Evolutionary conservation across 2,329 filamentous ascomycete genomes (phyloP), one percentile per base, ranked within the genome.

Genomic region (Cercospora brassicicola): DNA sequence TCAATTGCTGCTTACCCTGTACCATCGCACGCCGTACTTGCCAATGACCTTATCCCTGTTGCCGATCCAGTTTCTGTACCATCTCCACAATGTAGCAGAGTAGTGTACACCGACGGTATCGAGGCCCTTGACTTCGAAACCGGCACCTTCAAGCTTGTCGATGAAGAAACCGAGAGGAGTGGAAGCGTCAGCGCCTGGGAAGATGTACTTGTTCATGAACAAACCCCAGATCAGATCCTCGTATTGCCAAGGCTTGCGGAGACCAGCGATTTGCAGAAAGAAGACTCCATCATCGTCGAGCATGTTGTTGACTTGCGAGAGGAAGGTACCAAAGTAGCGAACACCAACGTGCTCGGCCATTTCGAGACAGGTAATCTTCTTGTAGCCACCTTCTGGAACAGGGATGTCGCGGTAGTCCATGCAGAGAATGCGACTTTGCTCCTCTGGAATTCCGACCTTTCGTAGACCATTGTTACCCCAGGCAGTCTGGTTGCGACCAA

Each of bases 181-280:
- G 53, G 92, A 96, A 62, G 95, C 95, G 79, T 98, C 95, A 62
- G 95, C 95, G 79, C 95, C 95, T 36, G 94, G 95, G 88, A 98
- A 98, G 80, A 98, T 87, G 82, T 98, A 97, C 85, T 97, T 97
- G 90, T 98, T 98, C 93, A 98, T 96, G 87, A 97, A 98, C 57
- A 98, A 87, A 79, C 95, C 95, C 95, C 95, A 98, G 81, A 94
- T 91, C 62, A 97, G 87, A 83, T 98, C 94, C 85, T 98, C 94
- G 78, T 97, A 98, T 82, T 98, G 95, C 95, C 95, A 98, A 72
- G 87, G 85, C 85, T 96, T 96, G 75, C 95, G 91, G 70, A 99
- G 87, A 83, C 95, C 95, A 75, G 94, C 93, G 76, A 96, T 93
- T 82, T 98, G 95, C 69, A 98, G 86, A 87, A 95, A 97, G 85